A percentile compares a stretch with the other conserved stretches of the same genome.
Evolutionary conservation across 148 eudicot species (phyloP).

Genomic region (Spergularia marina): DNA sequence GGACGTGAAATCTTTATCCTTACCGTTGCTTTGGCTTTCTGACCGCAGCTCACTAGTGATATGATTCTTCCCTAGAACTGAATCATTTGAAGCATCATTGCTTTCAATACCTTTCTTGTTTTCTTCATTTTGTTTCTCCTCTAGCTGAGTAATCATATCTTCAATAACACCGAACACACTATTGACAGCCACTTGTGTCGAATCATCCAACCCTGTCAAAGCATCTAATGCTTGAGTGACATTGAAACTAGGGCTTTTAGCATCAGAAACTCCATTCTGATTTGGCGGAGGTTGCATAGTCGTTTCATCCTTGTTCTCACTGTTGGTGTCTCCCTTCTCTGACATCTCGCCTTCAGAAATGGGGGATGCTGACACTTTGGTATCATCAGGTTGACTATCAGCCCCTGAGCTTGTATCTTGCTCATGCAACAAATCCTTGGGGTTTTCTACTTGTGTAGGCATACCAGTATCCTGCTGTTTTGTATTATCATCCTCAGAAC

Average conservation of each 20-base stretch:
- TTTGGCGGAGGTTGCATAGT: conserved; percentile 29
- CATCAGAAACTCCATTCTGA: conserved; percentile 33
- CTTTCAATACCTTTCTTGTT: conserved; percentile 29
- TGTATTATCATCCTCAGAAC: conserved; percentile 25
- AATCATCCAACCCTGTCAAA: conserved; percentile 82
- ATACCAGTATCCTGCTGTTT: conserved; percentile 29
- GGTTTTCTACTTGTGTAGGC: conserved; percentile 25
- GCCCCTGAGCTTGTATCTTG: conserved; percentile 32
- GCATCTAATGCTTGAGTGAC: conserved; percentile 83
- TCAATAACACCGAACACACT: conserved; percentile 87
- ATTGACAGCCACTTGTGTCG: conserved; percentile 92
- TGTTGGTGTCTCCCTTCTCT: conserved; percentile 38
- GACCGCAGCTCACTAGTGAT: conserved; percentile 22
- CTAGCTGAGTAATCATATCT: conserved; percentile 77
- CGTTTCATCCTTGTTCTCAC: conserved; percentile 44
- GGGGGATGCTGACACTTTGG: conserved; percentile 32
- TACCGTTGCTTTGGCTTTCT: conserved; percentile 27
- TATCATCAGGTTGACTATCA: conserved; percentile 27
- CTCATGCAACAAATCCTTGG: conserved; percentile 30
- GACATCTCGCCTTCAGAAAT: conserved; percentile 36
- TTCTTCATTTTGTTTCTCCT: conserved; percentile 43
- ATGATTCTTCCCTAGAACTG: conserved; percentile 23
- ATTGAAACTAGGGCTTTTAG: conserved; percentile 44
- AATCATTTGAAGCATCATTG: conserved; percentile 22
- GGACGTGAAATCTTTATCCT: conserved; percentile 17